phyloP scores from a whole-genome alignment of 2,329 filamentous ascomycete genomes.

The Plenodomus biglobosus region DNA sequence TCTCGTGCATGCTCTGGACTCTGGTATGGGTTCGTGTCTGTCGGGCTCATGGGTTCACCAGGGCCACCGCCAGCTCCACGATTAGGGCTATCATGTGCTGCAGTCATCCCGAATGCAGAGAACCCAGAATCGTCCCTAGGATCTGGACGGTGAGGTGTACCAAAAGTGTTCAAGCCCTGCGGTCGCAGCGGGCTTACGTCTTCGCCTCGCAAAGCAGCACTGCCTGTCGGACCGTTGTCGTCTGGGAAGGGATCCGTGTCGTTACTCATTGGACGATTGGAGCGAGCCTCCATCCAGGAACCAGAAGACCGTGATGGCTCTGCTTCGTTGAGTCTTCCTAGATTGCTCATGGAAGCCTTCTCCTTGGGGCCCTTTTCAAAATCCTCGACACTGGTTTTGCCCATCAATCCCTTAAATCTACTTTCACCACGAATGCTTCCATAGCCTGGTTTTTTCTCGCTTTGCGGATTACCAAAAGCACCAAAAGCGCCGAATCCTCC shows the following conservation, averaged over 20 bases:
- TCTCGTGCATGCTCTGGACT: constrained; percentile 78
- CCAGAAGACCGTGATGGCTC: constrained; percentile 52
- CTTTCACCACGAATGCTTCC: constrained; percentile 73
- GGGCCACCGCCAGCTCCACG: constrained; percentile 44
- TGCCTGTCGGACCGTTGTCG: constrained; percentile 66
- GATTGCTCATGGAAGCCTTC: constrained; percentile 56
- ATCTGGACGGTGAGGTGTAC: constrained; percentile 50
- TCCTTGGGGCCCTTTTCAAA: constrained; percentile 55
- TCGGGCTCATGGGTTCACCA: constrained; percentile 80
- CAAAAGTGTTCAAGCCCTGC: constrained; percentile 49
- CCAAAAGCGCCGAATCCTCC: constrained; percentile 81
- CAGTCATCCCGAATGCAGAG: constrained; percentile 62
- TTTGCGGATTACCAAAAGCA: constrained; percentile 66
- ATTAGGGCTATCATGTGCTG: constrained; percentile 58
- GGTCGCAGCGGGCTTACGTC: constrained; percentile 62
- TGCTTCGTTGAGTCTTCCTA: constrained; percentile 57
- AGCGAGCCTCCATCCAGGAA: constrained; percentile 54
- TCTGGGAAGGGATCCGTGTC: constrained; percentile 74
- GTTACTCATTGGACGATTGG: constrained; percentile 54
- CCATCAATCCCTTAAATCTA: constrained; percentile 80
- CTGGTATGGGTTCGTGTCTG: constrained; percentile 93
- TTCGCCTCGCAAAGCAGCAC: constrained; percentile 73
- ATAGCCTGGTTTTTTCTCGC: constrained; percentile 70
- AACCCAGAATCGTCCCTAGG: constrained; percentile 62
- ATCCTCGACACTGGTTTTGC: constrained; percentile 73